Percentiles rank a stretch among this genome's conserved stretches.
Evolutionary conservation across 306 rosid species (phyloP).

Genomic region (Vigna radiata): DNA sequence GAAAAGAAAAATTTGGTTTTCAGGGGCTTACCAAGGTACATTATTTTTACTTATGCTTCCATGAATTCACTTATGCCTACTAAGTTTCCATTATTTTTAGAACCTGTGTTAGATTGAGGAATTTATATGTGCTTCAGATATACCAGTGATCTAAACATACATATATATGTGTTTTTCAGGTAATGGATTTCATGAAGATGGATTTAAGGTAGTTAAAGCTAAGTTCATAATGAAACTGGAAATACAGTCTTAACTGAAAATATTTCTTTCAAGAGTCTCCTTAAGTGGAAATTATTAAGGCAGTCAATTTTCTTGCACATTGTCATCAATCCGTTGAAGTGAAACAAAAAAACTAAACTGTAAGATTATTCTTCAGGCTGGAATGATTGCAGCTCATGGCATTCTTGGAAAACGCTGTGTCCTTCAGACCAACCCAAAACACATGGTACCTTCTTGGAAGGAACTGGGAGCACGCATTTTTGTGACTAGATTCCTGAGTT

Average conservation of each 20-base stretch:
- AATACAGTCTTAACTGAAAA: conserved; percentile 18
- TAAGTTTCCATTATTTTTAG: conserved; percentile 5
- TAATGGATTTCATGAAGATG: conserved; percentile 97
- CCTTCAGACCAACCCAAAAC: conserved; percentile 75
- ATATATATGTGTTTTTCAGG: conserved; percentile 57
- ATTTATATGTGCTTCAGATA: background rate
- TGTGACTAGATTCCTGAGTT: conserved; percentile 69
- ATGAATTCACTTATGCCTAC: conserved; percentile 14
- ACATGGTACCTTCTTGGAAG: conserved; percentile 81
- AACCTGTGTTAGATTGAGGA: background rate
- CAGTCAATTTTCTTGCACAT: conserved; percentile 28
- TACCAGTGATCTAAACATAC: conserved; percentile 16
- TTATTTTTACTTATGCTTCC: conserved; percentile 1
- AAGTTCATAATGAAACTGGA: conserved; percentile 6
- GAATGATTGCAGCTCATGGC: conserved; percentile 75
- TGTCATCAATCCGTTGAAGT: background rate
- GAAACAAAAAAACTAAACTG: conserved; percentile 21
- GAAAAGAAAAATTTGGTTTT: conserved; percentile 88
- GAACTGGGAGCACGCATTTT: conserved; percentile 82
- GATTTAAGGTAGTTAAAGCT: conserved; percentile 69
- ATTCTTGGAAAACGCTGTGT: conserved; percentile 64
- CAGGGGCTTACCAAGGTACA: conserved; percentile 89
- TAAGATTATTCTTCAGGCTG: conserved; percentile 69
- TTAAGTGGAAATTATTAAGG: background rate
- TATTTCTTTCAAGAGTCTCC: conserved; percentile 7